A percentile compares a stretch with the other conserved stretches of the same genome.
Evolutionary conservation across 495 filamentous ascomycete genomes (phyloP).

Genomic region (Hyaloscypha finlandica): DNA sequence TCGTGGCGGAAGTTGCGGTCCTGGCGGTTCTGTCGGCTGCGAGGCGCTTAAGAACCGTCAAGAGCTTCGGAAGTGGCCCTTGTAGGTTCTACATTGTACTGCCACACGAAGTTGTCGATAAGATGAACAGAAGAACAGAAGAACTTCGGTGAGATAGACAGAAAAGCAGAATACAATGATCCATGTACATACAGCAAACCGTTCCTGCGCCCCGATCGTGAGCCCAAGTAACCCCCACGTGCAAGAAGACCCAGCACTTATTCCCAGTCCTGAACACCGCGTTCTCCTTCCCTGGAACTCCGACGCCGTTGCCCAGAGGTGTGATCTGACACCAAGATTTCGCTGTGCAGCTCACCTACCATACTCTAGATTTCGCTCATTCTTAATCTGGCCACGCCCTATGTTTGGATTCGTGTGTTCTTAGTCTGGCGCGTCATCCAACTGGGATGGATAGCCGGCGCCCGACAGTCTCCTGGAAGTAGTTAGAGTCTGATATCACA

Average conservation of each 20-base stretch:
- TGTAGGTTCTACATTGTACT: conserved; percentile 24
- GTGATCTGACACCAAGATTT: conserved; percentile 1
- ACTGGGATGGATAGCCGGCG: conserved; percentile 25
- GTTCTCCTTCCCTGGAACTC: not conserved
- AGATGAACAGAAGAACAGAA: not conserved
- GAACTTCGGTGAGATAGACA: not conserved
- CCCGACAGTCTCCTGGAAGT: conserved; percentile 29
- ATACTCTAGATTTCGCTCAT: not conserved
- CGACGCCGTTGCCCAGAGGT: conserved; percentile 11
- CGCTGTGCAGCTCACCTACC: conserved; percentile 7
- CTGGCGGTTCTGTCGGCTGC: not conserved
- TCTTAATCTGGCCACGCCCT: conserved; percentile 4
- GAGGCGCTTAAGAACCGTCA: not conserved
- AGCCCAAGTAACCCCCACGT: not conserved
- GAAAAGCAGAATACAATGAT: not conserved
- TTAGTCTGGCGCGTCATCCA: conserved; percentile 24
- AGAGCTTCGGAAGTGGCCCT: conserved; percentile 17
- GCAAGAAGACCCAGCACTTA: conserved; percentile 1
- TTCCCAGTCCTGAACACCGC: conserved; percentile 7
- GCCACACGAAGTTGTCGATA: conserved; percentile 23
- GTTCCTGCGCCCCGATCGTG: not conserved
- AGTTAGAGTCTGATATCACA: not conserved
- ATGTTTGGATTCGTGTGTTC: conserved; percentile 24
- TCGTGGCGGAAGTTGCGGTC: not conserved
- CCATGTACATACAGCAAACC: not conserved